A percentile compares a stretch with the other conserved stretches of the same genome.
Evolutionary conservation across 164 flowering plant species (phyloP).

Genomic region (Chimonanthus salicifolius): DNA sequence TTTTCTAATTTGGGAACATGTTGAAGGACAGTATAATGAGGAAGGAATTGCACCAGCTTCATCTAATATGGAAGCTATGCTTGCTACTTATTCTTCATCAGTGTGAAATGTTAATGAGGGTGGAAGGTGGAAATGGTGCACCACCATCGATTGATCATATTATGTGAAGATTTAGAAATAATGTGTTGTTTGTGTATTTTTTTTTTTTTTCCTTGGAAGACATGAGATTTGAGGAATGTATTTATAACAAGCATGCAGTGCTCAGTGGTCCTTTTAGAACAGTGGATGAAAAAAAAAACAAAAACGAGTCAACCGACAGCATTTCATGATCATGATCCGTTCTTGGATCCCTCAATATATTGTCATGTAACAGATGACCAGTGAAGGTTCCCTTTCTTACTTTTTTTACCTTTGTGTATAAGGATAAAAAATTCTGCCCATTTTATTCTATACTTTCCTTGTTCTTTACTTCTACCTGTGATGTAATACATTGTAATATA

Average conservation of each 20-base stretch:
- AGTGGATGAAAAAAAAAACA: neutral
- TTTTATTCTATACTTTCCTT: too few relatives aligned
- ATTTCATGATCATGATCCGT: neutral
- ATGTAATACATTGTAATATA: too few relatives aligned
- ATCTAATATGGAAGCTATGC: slow-evolving; percentile 34
- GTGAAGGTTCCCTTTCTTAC: neutral
- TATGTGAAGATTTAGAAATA: neutral
- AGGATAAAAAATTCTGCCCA: too few relatives aligned
- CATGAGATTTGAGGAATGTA: neutral
- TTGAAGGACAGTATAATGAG: slow-evolving; percentile 38
- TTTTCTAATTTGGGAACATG: slow-evolving; percentile 65
- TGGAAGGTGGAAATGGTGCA: neutral
- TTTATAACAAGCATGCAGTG: neutral
- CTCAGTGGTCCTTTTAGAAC: neutral
- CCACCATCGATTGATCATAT: neutral
- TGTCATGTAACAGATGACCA: neutral
- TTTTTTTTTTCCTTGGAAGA: neutral
- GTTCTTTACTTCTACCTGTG: too few relatives aligned
- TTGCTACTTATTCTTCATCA: slow-evolving; percentile 50
- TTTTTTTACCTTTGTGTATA: too few relatives aligned
- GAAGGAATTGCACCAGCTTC: slow-evolving; percentile 39
- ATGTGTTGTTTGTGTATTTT: neutral
- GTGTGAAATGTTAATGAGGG: slow-evolving; percentile 9
- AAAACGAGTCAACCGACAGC: neutral
- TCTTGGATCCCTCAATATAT: neutral